Percentiles rank a stretch among this genome's conserved stretches.
phyloP scores from a whole-genome alignment of 2,329 filamentous ascomycete species.

The Metarhizium sp. region DNA sequence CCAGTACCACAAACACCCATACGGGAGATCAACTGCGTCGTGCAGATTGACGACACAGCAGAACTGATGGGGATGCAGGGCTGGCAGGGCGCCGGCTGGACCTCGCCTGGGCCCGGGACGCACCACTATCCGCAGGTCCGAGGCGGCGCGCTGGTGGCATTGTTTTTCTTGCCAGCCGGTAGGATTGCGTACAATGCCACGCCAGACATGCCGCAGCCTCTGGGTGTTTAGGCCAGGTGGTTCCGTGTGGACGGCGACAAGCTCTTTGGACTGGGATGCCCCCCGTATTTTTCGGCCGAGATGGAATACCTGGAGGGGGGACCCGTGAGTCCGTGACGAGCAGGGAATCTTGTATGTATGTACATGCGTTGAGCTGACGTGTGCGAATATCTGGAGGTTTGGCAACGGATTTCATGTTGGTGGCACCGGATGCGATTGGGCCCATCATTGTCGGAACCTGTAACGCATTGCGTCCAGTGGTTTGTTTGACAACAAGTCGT shows the following conservation, averaged over 20 bases:
- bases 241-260: background rate
- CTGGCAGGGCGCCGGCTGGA: slow-evolving; percentile 49
- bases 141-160: slow-evolving; percentile 37
- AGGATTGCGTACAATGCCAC: slow-evolving; percentile 39
- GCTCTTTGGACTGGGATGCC: too few relatives aligned
- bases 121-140: slow-evolving; percentile 47
- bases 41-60: slow-evolving; percentile 37
- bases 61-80: slow-evolving; percentile 46
- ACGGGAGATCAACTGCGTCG: slow-evolving; percentile 48
- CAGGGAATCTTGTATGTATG: background rate
- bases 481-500: background rate
- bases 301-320: background rate
- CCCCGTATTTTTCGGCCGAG: background rate
- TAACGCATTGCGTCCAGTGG: background rate
- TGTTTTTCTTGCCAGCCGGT: slow-evolving; percentile 47
- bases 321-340: background rate
- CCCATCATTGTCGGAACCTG: background rate
- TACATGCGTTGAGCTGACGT: background rate
- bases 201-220: slow-evolving; percentile 32
- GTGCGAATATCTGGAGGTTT: too few relatives aligned
- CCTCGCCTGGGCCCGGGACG: slow-evolving; percentile 41
- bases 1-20: slow-evolving; percentile 44
- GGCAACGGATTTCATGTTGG: too few relatives aligned
- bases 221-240: slow-evolving; percentile 2
- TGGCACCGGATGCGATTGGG: too few relatives aligned